Evolutionary conservation across 306 rosid genomes (phyloP), one percentile per base, ranked within the genome.

Genomic region (Vigna radiata): DNA sequence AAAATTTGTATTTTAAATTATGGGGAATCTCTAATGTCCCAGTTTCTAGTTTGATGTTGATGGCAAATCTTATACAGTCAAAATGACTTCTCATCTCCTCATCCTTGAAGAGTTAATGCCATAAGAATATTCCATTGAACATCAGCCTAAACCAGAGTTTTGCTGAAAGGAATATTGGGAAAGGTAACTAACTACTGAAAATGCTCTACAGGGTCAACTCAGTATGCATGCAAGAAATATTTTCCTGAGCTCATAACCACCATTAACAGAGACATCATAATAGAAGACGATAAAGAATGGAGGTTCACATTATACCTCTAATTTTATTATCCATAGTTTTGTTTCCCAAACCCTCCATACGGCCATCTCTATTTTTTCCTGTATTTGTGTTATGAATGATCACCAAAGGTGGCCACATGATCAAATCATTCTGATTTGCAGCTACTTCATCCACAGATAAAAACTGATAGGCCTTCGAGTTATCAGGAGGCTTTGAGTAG

Each of bases 311-410:
- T 83, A 87, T 96, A 96, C 99, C 99, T 96, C 97, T 90, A 82
- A 93, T 83, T 84, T 60, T 85, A 91, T 56, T 84, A 90, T 93
- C 99, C 99, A 96, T 91, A n/a, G 84, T 82, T 88, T 96, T 96
- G 95, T 92, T 96, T 85, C 99, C 99, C 89, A 92, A 77, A 86
- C 99, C 99, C 85, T 96, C 99, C 94, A 91, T 88, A 83, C 96
- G 96, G 66, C 99, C 99, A 75, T 91, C 96, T 84, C 89, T 96
- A 82, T 83, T 83, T 92, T 86, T 96, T 78, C 96, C 99, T 4
- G 93, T 96, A 84, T 85, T 83, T 18, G 98, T 88, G 82, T 96
- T 96, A 82, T 96, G 99, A 81, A 96, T 86, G 70, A 96, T 91
- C 84, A 96, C 99, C 91, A 91, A 43, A 80, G 99, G 99, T 43